These are phyloP conservation scores for Macrophomina phaseolina DNA, from an alignment of 2,329 filamentous ascomycete species.

Conservation along the genomic window DNA sequence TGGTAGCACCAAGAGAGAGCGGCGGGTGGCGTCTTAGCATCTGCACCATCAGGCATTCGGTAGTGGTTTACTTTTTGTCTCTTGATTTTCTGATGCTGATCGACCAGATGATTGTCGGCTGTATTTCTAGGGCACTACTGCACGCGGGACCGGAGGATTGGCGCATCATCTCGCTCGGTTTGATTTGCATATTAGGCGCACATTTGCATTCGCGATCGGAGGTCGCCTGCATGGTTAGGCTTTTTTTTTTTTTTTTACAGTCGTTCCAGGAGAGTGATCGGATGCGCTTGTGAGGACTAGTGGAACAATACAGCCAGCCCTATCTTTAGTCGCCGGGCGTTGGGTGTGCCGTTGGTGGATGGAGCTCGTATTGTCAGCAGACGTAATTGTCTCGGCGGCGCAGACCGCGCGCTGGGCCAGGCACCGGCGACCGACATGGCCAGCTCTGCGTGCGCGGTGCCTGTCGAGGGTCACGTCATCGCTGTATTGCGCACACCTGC, in stretches of 20 bases:
- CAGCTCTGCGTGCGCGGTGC: background rate
- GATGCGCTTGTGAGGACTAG: background rate
- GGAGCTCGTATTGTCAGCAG: background rate
- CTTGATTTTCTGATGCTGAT: background rate
- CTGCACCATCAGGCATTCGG: background rate
- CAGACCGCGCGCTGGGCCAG: constrained; percentile 12
- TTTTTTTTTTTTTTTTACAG: background rate
- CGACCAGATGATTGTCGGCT: background rate
- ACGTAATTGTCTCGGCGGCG: background rate
- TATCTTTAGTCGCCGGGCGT: background rate
- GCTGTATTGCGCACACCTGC: constrained; percentile 15
- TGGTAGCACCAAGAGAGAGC: constrained; percentile 42
- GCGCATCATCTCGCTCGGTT: constrained; percentile 1
- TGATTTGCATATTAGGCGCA: constrained; percentile 13
- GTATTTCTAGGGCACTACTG: constrained; percentile 10
- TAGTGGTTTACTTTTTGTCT: background rate
- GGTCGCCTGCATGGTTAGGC: background rate
- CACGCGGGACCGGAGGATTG: constrained; percentile 5
- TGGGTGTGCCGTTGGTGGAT: background rate
- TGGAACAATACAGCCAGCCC: too few species aligned
- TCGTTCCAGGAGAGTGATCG: background rate
- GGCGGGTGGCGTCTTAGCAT: constrained; percentile 34
- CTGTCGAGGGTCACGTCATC: constrained; percentile 16
- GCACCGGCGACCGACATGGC: background rate
- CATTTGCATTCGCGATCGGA: background rate